Percentiles rank a stretch among this genome's conserved stretches.
Conservation (phyloP, 768 basidiomycete species). For the Russula ochroleuca region DNA sequence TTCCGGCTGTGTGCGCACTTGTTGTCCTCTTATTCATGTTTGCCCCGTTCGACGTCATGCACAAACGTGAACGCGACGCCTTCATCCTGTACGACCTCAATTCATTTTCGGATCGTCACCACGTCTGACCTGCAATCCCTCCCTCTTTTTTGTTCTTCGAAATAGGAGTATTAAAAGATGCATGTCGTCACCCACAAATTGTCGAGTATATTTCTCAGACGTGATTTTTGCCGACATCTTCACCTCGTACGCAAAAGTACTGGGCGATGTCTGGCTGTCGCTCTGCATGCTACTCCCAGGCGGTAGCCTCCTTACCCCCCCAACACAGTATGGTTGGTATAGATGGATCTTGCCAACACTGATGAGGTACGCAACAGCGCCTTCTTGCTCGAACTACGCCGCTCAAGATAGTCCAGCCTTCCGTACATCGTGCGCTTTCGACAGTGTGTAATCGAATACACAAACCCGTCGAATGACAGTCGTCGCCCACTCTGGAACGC, state of each 20-base stretch:
- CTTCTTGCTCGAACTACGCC: background rate
- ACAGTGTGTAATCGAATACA: conserved; percentile 90
- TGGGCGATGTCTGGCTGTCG: conserved; percentile 92
- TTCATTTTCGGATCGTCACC: background rate
- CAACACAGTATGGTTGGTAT: conserved; percentile 56
- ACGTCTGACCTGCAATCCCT: background rate
- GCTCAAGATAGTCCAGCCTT: conserved; percentile 46
- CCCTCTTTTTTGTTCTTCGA: background rate
- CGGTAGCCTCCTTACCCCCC: conserved; percentile 64
- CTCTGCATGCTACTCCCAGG: conserved; percentile 82
- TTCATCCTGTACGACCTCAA: conserved; percentile 65
- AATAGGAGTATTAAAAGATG: conserved; percentile 71
- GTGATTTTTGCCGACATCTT: conserved; percentile 92
- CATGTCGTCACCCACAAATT: conserved; percentile 54
- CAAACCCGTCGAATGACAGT: conserved; percentile 54
- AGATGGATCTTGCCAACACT: conserved; percentile 77
- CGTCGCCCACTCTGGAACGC: conserved; percentile 83
- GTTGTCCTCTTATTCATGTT: conserved; percentile 53
- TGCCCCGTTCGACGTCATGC: conserved; percentile 62
- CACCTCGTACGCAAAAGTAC: conserved; percentile 94
- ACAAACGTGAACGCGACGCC: conserved; percentile 68
- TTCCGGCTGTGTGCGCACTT: conserved; percentile 66
- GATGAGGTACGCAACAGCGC: conserved; percentile 67
- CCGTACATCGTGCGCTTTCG: conserved; percentile 90
- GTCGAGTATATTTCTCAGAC: conserved; percentile 81